Base-by-base conservation (phyloP, 1,284 basidiomycete species). In the Schizopora paradoxa region DNA sequence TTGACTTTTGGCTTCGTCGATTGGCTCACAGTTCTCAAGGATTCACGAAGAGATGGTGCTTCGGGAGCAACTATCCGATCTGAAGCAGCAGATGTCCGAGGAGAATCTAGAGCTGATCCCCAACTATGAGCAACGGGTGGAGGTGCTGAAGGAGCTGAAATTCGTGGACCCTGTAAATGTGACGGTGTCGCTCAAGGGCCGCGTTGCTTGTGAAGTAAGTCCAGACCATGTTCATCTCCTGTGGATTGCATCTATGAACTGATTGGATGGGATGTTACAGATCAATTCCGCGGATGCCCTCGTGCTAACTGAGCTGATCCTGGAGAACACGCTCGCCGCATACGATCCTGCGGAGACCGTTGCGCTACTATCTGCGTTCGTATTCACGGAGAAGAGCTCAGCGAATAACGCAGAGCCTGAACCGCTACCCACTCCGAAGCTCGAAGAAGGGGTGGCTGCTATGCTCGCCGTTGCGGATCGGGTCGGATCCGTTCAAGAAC, bases 331-430 rank as follows among this genome's bases (percentile, higher is more conserved):
- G 3, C 74, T 99, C 13, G 89, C 90, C 3, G 72, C 73, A 14
- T 98, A 91, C 63, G 89, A 91, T 41, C 91, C 96, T 0, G 91
- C 93, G 64, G 95, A 99, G 66, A 90, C 94, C 33, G 95, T 97
- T n/a, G 95, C 96, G 1, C 75, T 99, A 25, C 75, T 99, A 2
- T 97, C 94, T 4, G 88, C 89, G 58, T 98, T 99, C 60, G 83
- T 99, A 23, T 98, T 98, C 65, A 93, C 97, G 61, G 96, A 99
- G 60, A 98, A 97, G 70, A 92, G 91, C 8, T n/a, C n/a, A n/a
- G n/a, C n/a, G n/a, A n/a, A n/a, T n/a, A n/a, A n/a, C n/a, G n/a
- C n/a, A n/a, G 91, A 94, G 14, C 72, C 81, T 5, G 86, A 94
- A 56, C 93, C 94, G 13, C 66, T 75, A 5, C 74, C 98, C 35